Percentiles rank a stretch among this genome's conserved stretches.
These are phyloP conservation scores for Casuarina equisetifolia DNA, from an alignment of 306 rosid species.

Conservation along the genomic window DNA sequence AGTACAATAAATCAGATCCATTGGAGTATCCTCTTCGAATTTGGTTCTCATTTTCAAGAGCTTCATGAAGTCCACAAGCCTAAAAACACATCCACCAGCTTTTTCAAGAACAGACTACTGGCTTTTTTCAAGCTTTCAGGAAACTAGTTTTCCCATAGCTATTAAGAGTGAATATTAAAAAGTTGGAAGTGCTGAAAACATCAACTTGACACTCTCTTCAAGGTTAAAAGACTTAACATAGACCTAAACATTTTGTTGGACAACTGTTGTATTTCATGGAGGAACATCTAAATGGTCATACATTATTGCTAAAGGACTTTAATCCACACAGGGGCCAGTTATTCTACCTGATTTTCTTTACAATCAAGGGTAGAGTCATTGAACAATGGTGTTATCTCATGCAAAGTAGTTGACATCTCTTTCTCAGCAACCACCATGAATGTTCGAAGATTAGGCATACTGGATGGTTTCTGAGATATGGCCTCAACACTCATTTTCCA, in stretches of 20 bases:
- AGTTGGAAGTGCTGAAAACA: not conserved
- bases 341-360: constrained; percentile 66
- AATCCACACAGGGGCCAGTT: constrained; percentile 4
- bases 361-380: constrained; percentile 48
- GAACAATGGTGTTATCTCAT: constrained; percentile 58
- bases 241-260: not conserved
- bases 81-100: constrained; percentile 27
- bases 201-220: not conserved
- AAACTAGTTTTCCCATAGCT: constrained; percentile 15
- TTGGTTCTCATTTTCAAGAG: constrained; percentile 70
- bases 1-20: constrained; percentile 58
- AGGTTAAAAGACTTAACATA: not conserved
- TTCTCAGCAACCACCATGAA: constrained; percentile 83
- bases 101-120: not conserved
- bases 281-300: not conserved
- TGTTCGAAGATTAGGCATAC: constrained; percentile 71
- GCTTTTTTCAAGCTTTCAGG: constrained; percentile 26
- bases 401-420: constrained; percentile 54
- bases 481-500: constrained; percentile 83
- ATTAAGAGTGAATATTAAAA: not conserved
- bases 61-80: constrained; percentile 72
- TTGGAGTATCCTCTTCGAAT: constrained; percentile 62
- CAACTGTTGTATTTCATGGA: not conserved
- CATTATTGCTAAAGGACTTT: constrained; percentile 19
- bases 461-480: constrained; percentile 62